Evolutionary conservation across 352 stramenopile genomes (phyloP).

Genomic region (Phytophthora niederhauseri): DNA sequence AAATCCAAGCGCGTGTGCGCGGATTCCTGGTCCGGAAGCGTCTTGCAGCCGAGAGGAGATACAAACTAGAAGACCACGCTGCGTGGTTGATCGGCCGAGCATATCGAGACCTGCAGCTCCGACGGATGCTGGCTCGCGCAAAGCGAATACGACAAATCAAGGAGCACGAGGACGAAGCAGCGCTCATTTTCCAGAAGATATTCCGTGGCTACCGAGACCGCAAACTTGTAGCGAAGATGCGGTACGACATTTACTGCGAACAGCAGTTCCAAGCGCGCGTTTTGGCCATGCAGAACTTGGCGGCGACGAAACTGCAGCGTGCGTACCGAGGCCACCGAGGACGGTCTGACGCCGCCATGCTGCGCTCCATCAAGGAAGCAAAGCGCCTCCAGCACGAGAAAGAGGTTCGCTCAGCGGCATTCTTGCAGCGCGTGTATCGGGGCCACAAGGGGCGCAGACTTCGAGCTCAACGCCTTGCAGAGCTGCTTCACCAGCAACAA

Average conservation of each 20-base stretch:
- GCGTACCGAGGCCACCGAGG: constrained; percentile 70
- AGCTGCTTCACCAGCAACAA: constrained; percentile 56
- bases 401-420: constrained; percentile 48
- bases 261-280: constrained; percentile 60
- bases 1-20: constrained; percentile 80
- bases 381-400: constrained; percentile 47
- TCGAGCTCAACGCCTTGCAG: constrained; percentile 48
- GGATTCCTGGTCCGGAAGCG: constrained; percentile 74
- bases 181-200: constrained; percentile 76
- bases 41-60: constrained; percentile 38
- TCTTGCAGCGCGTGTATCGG: constrained; percentile 84
- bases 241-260: constrained; percentile 49
- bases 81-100: constrained; percentile 46
- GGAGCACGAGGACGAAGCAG: constrained; percentile 60
- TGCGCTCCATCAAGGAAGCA: constrained; percentile 54
- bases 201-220: constrained; percentile 71
- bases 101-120: constrained; percentile 63
- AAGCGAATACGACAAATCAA: constrained; percentile 62
- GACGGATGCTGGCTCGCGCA: constrained; percentile 51
- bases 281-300: constrained; percentile 61
- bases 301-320: constrained; percentile 74
- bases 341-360: constrained; percentile 50
- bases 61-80: constrained; percentile 37
- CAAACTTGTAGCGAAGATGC: constrained; percentile 44
- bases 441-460: constrained; percentile 61